phyloP scores from a whole-genome alignment of 139 green algal species.

The Tetradesmus obliquus region DNA sequence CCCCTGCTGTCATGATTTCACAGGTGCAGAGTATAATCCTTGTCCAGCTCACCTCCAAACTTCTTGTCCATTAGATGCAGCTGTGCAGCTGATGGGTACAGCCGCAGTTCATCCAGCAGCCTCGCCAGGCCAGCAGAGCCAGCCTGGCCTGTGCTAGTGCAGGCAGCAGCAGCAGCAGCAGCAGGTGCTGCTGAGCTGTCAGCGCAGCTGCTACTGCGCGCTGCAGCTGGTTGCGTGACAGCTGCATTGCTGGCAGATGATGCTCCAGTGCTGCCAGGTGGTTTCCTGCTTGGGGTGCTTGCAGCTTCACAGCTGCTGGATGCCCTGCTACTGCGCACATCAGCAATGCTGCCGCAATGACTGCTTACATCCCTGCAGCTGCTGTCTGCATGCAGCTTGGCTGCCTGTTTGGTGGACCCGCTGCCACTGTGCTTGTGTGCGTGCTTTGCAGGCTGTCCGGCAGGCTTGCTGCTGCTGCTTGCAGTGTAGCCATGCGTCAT shows the following conservation, averaged over 20 bases:
- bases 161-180: neutral
- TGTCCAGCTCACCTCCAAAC: constrained; percentile 60
- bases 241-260: neutral
- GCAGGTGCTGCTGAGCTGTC: neutral
- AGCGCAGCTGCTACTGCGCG: neutral
- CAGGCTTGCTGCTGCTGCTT: constrained; percentile 19
- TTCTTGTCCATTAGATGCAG: constrained; percentile 75
- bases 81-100: constrained; percentile 48
- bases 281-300: neutral
- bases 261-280: neutral
- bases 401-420: neutral
- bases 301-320: neutral
- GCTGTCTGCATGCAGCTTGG: neutral
- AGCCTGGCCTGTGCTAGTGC: constrained; percentile 24
- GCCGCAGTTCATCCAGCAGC: constrained; percentile 40
- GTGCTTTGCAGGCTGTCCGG: neutral
- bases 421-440: neutral
- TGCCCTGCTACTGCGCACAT: neutral
- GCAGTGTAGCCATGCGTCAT: constrained; percentile 32
- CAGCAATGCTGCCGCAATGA: neutral
- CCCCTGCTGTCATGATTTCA: neutral
- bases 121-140: constrained; percentile 12
- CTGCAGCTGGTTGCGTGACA: neutral
- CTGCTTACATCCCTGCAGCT: neutral
- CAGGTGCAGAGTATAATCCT: neutral